Base-by-base conservation (phyloP, 2,329 filamentous ascomycete genomes). In the Claviceps purpurea region DNA sequence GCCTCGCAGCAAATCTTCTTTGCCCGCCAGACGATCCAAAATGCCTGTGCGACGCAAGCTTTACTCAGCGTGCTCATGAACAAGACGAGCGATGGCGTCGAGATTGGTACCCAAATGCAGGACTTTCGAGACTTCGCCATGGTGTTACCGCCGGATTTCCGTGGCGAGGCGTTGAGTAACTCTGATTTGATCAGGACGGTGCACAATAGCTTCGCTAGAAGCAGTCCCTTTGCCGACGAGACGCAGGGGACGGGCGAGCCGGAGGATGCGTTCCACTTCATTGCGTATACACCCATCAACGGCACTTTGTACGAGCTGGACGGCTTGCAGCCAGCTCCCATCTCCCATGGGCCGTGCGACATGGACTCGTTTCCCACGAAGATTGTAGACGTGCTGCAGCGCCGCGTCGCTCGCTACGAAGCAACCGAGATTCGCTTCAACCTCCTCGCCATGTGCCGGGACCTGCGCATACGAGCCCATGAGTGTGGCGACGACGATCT, bases 201-300 rank as follows among this genome's bases (percentile, higher is more conserved):
- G 52, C 90, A 96, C 75, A 96, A 96, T 68, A 87, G 85, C 56
- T 95, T 96, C 68, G 88, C 90, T 44, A 78, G 85, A 56, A 86
- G 85, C 55, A 94, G 85, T 54, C 93, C 93, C 2, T 98, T 98
- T 65, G 83, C 87, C 51, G 89, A 95, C 67, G 93, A 98, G 76
- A 94, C 89, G 56, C 80, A 85, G 59, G 62, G 60, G 56, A 61
- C 81, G 11, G 78, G 79, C 14, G 80, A 81, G 56, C 76, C 87
- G 52, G 89, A 95, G 62, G 93, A 97, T 64, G 87, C 91, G 30
- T 98, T 94, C 71, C 93, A 98, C 72, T 98, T 98, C 69, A 89
- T 98, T 62, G 93, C 90, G 37, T 98, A 98, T 70, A 90, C 89
- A 8, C 79, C 84, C 51, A 77, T 95, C 59, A 79, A 85, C 64